These are phyloP conservation scores for Ramularia collo-cygni DNA, from an alignment of 2,329 filamentous ascomycete species.

Conservation along the genomic window DNA sequence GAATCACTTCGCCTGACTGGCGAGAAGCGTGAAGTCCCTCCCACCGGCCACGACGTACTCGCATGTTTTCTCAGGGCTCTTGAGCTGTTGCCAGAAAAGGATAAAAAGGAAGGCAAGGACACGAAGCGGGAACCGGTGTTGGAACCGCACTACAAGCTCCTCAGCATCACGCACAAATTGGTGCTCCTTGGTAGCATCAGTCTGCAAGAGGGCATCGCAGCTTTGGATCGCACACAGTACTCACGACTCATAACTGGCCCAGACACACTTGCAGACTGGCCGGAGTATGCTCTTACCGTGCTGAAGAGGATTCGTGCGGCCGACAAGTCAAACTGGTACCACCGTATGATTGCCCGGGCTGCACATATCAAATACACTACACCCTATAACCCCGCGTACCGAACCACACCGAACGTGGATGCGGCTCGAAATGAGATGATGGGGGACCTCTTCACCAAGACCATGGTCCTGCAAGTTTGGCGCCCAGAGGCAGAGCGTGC, in stretches of 20 bases:
- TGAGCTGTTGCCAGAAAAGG: constrained; percentile 46
- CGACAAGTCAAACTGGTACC: constrained; percentile 93
- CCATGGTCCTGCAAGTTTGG: constrained; percentile 92
- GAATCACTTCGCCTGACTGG: constrained; percentile 7
- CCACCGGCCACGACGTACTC: constrained; percentile 43
- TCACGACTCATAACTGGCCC: constrained; percentile 43
- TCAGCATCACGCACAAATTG: constrained; percentile 75
- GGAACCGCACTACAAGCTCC: constrained; percentile 88
- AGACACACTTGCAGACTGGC: constrained; percentile 48
- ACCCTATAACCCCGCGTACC: not conserved
- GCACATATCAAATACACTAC: constrained; percentile 51
- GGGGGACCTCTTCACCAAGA: constrained; percentile 83
- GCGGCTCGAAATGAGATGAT: constrained; percentile 73
- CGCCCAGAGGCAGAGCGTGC: constrained; percentile 80
- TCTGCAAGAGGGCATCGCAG: constrained; percentile 42
- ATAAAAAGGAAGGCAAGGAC: constrained; percentile 47
- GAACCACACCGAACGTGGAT: constrained; percentile 4
- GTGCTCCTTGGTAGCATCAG: constrained; percentile 45
- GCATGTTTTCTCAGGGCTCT: constrained; percentile 54
- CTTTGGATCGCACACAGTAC: constrained; percentile 49
- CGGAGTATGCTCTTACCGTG: constrained; percentile 57
- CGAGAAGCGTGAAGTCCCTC: constrained; percentile 17
- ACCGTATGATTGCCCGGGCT: constrained; percentile 75
- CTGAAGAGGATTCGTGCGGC: constrained; percentile 55
- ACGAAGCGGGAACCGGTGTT: constrained; percentile 68